Base-by-base conservation (phyloP, 2,329 filamentous ascomycete genomes). In the Pseudocercospora pini-densiflorae region DNA sequence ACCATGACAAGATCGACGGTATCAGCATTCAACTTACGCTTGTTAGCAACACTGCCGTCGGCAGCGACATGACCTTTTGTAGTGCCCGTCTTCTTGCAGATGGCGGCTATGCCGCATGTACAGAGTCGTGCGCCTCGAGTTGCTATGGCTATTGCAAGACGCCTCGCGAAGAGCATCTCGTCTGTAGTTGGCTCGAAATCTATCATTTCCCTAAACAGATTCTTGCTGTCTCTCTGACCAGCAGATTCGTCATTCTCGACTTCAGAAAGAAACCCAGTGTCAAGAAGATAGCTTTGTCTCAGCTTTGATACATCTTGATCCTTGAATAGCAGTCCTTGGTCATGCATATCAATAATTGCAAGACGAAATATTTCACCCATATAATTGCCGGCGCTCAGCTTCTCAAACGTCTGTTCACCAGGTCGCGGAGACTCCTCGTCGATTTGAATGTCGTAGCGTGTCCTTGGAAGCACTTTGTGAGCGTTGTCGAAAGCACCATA, bases 401-500 rank as follows among this genome's bases (percentile, higher is more conserved):
- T 97, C 83, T 98, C 94, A 73, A 97, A 97, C 1, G 92, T 90
- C 82, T 98, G 94, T 81, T 97, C 93, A 59, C 93, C 94, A 3
- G 94, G 94, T 27, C 94, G 91, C 40, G 94, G 94, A 21, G 94
- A 97, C 75, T 95, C 91, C 73, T 92, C 89, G 83, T 98, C 94
- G 75, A 98, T 92, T 72, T 90, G 88, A 67, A 92, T 84, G 78
- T 98, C 94, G 80, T 95, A 98, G 66, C 88, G 88, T 47, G 93
- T 97, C 63, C 90, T 88, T 19, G 94, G 94, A 23, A 98, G 89
- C 61, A 97, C 91, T 74, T 90, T 86, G 82, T 95, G 91, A 80
- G 97, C 93, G 79, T 97, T 97, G 81, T 98, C 94, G 77, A 98
- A 98, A 36, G 94, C 94, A 69, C 94, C 94, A 87, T 94, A 98